A percentile compares a stretch with the other conserved stretches of the same genome.
Evolutionary conservation across 257 asterid genomes (phyloP).

Genomic region (Henckelia pumila): DNA sequence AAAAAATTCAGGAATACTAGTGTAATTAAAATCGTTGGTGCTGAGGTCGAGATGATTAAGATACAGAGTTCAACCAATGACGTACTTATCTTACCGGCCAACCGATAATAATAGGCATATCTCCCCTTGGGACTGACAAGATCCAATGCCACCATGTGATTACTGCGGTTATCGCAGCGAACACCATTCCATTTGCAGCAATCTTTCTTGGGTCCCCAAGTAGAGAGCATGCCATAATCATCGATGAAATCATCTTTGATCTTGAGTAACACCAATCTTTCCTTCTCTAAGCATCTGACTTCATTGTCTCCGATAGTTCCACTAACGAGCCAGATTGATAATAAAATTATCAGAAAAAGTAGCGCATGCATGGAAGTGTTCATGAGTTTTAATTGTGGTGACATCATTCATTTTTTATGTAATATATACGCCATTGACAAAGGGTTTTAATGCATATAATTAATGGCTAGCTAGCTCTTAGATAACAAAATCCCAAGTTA

Average conservation of each 20-base stretch:
- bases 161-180: conserved; percentile 24
- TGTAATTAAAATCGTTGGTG: conserved; percentile 18
- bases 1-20: conserved; percentile 20
- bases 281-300: conserved; percentile 20
- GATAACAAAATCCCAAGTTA: too few species aligned
- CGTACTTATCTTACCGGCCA: conserved; percentile 23
- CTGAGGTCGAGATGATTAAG: conserved; percentile 25
- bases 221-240: conserved; percentile 17
- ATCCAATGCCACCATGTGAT: conserved; percentile 26
- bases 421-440: too few species aligned
- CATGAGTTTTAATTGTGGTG: too few species aligned
- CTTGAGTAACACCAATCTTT: conserved; percentile 23
- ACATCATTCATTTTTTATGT: too few species aligned
- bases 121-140: conserved; percentile 2
- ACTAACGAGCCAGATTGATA: too few species aligned
- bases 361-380: too few species aligned
- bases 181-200: conserved; percentile 37
- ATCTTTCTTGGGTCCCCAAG: conserved; percentile 21
- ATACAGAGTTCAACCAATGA: conserved; percentile 19
- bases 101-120: not conserved
- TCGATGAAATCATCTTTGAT: conserved; percentile 25
- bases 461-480: too few species aligned
- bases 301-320: not conserved
- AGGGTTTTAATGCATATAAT: too few species aligned
- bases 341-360: too few species aligned